Evolutionary conservation across 768 basidiomycete genomes (phyloP).

Genomic region (Calocybe indica): DNA sequence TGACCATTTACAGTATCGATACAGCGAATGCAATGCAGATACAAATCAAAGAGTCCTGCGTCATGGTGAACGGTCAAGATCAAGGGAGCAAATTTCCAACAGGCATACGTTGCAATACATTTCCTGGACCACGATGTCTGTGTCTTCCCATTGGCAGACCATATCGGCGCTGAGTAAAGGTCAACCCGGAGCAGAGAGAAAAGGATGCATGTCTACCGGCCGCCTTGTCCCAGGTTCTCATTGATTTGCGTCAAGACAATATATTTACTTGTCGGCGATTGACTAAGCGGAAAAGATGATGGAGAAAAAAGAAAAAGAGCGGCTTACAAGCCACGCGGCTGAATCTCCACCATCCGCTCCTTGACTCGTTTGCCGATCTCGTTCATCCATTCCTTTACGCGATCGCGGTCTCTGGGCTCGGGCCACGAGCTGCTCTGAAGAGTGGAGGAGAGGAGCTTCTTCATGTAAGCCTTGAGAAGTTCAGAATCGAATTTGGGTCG

Average conservation of each 20-base stretch:
- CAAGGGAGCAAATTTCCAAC: slow-evolving; percentile 6
- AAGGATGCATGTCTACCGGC: slow-evolving; percentile 47
- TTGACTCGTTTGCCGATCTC: slow-evolving; percentile 83
- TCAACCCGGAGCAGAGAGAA: slow-evolving; percentile 6
- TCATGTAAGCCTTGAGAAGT: slow-evolving; percentile 71
- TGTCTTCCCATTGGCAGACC: slow-evolving; percentile 85
- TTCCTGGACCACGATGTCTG: slow-evolving; percentile 72
- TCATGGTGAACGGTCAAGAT: not conserved
- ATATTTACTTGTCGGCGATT: slow-evolving; percentile 56
- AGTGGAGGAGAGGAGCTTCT: slow-evolving; percentile 69
- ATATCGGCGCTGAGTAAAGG: slow-evolving; percentile 58
- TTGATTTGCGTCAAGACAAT: slow-evolving; percentile 81
- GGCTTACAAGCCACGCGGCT: slow-evolving; percentile 77
- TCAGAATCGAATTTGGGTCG: slow-evolving; percentile 68
- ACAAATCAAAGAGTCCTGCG: slow-evolving; percentile 59
- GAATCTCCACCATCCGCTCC: slow-evolving; percentile 80
- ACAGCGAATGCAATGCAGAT: slow-evolving; percentile 46
- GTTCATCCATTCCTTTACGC: slow-evolving; percentile 70
- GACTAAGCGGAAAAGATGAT: too few relatives aligned
- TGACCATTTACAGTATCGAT: slow-evolving; percentile 18
- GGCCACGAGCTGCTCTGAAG: slow-evolving; percentile 64
- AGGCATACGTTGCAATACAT: slow-evolving; percentile 69
- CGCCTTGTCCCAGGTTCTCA: slow-evolving; percentile 82
- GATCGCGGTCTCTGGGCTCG: slow-evolving; percentile 61
- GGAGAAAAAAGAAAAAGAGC: not conserved